These are phyloP conservation scores for Metarhizium brunneum DNA, from an alignment of 2,329 filamentous ascomycete species.

Conservation along the genomic window DNA sequence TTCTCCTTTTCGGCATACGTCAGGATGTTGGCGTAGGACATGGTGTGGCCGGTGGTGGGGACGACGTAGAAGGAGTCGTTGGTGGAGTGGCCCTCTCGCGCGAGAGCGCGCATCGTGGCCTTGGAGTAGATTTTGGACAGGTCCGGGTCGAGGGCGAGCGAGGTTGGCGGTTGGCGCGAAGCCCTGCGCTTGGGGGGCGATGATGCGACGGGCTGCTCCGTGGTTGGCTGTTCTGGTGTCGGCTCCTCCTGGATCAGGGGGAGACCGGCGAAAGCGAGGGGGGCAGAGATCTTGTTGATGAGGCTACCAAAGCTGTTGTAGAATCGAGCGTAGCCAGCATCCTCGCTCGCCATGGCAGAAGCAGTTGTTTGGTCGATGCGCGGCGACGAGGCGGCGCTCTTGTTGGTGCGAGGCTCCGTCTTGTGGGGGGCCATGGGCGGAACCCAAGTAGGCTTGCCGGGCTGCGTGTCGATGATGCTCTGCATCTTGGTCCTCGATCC, in stretches of 20 bases:
- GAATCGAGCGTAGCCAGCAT: constrained; percentile 82
- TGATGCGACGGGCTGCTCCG: constrained; percentile 16
- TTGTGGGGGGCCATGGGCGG: constrained; percentile 27
- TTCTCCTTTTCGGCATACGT: constrained; percentile 60
- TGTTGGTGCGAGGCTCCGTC: constrained; percentile 16
- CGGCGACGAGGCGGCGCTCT: constrained; percentile 12
- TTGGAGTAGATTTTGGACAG: constrained; percentile 76
- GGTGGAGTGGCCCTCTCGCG: constrained; percentile 55
- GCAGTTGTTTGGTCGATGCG: constrained; percentile 13
- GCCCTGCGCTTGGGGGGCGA: constrained; percentile 27
- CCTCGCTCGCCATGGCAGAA: constrained; percentile 25
- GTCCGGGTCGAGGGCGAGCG: constrained; percentile 52
- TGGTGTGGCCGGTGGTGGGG: constrained; percentile 80
- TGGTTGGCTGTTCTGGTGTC: constrained; percentile 4
- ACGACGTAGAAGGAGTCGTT: constrained; percentile 90
- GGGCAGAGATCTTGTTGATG: constrained; percentile 81
- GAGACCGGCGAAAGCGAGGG: constrained; percentile 84
- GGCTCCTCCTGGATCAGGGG: constrained; percentile 56
- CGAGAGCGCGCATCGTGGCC: constrained; percentile 71
- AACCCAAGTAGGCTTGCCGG: constrained; percentile 44
- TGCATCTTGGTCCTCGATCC: constrained; percentile 44
- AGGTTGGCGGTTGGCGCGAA: constrained; percentile 11
- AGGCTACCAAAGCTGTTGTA: constrained; percentile 87
- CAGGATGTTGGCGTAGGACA: constrained; percentile 87
- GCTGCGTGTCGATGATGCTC: constrained; percentile 42